phyloP scores from a whole-genome alignment of 1,284 basidiomycete species.

The Sanghuangporus weigelae region DNA sequence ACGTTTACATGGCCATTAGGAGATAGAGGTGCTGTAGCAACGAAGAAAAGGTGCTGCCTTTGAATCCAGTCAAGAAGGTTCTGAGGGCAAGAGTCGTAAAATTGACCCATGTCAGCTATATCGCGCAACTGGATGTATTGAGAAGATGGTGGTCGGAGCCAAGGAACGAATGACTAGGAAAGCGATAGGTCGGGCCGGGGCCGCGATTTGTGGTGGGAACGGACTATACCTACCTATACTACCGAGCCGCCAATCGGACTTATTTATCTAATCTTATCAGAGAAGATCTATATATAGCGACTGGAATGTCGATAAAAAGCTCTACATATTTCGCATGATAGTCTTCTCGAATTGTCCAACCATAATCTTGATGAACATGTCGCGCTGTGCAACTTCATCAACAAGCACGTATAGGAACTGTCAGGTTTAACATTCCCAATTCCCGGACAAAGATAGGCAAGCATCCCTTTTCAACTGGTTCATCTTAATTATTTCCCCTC shows the following conservation, averaged over 20 bases:
- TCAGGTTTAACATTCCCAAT: too few species aligned
- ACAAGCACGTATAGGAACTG: too few species aligned
- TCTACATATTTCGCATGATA: too few species aligned
- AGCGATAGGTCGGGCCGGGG: not conserved
- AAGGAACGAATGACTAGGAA: not conserved
- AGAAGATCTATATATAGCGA: not conserved
- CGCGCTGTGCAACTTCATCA: too few species aligned
- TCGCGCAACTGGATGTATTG: not conserved
- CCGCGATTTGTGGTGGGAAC: not conserved
- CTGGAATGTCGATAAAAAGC: too few species aligned
- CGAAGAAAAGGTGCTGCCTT: conserved; percentile 54
- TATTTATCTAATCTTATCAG: not conserved
- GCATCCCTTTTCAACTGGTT: too few species aligned
- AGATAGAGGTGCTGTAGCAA: conserved; percentile 47
- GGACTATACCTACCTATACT: not conserved
- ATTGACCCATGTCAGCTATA: conserved; percentile 36
- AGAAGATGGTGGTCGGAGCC: not conserved
- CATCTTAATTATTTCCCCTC: too few species aligned
- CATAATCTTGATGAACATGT: too few species aligned
- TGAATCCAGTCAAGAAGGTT: conserved; percentile 43
- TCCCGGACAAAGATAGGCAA: too few species aligned
- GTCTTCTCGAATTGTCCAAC: too few species aligned
- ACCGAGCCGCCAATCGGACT: not conserved
- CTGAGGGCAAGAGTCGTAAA: conserved; percentile 43
- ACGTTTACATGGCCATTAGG: conserved; percentile 48